Conservation (phyloP, 2,329 filamentous ascomycete species). For the Phaeophleospora eucalypticola region DNA sequence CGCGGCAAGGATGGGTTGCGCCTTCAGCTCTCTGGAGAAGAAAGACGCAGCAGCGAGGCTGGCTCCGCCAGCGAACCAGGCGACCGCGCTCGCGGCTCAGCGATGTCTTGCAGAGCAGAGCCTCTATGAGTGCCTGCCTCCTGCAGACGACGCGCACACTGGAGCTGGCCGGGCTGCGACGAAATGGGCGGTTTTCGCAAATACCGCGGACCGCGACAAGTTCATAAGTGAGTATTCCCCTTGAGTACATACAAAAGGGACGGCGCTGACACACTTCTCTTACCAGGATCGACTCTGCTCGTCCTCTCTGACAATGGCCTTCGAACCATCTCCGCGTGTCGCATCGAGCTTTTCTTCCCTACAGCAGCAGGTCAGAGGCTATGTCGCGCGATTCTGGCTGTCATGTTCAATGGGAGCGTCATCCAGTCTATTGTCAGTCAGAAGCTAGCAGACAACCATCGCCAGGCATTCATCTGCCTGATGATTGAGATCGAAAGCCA, state of each 20-base stretch:
- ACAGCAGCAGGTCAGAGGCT: constrained; percentile 1
- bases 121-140: constrained; percentile 9
- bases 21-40: neutral
- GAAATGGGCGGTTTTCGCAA: constrained; percentile 11
- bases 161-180: neutral
- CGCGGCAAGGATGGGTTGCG: constrained; percentile 4
- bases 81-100: neutral
- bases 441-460: neutral
- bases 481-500: constrained; percentile 1
- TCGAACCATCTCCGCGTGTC: constrained; percentile 3
- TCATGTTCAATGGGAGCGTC: constrained; percentile 7
- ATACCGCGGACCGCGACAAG: constrained; percentile 10
- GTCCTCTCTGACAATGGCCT: constrained; percentile 18
- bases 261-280: constrained; percentile 2
- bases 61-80: too few relatives aligned
- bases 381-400: constrained; percentile 11
- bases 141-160: constrained; percentile 5
- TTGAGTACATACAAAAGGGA: neutral
- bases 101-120: constrained; percentile 3
- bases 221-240: constrained; percentile 15
- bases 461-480: neutral
- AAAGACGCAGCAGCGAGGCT: too few relatives aligned
- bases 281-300: constrained; percentile 9
- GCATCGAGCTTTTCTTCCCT: constrained; percentile 12
- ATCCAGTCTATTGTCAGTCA: neutral